Evolutionary conservation across 805 yeast species (phyloP).

Genomic region (Pichia heedii): DNA sequence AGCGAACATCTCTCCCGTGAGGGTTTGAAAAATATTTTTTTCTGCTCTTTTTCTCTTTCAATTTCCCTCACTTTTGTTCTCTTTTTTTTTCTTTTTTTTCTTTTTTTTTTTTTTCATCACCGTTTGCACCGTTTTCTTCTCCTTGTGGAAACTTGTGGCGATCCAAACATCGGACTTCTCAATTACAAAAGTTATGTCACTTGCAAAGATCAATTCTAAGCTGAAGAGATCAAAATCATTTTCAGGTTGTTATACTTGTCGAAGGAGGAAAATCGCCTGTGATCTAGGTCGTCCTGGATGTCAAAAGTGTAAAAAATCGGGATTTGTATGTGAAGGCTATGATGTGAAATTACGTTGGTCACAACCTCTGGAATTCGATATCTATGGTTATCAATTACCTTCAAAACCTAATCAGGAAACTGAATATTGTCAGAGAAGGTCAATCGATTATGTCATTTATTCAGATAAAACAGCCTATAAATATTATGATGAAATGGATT

Average conservation of each 20-base stretch:
- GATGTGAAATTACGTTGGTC: constrained; percentile 76
- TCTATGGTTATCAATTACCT: constrained; percentile 34
- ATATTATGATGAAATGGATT: constrained; percentile 78
- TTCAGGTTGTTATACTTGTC: constrained; percentile 84
- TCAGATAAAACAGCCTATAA: constrained; percentile 48
- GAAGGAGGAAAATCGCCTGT: constrained; percentile 73
- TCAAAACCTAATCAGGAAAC: constrained; percentile 27
- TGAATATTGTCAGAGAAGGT: constrained; percentile 58
- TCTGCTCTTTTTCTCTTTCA: no score
- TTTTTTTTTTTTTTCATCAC: no score
- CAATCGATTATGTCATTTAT: constrained; percentile 67
- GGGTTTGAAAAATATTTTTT: no score
- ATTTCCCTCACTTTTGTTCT: neutral
- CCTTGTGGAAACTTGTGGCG: neutral
- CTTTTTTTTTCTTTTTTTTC: neutral
- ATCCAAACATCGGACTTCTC: neutral
- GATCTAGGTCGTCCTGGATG: constrained; percentile 67
- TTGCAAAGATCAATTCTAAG: neutral
- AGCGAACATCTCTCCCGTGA: no score
- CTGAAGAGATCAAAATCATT: constrained; percentile 56
- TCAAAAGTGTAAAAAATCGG: constrained; percentile 57
- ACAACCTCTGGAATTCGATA: constrained; percentile 43
- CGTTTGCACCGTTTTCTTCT: neutral
- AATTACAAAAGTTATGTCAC: no score
- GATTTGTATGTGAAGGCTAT: constrained; percentile 71